A percentile compares a stretch with the other conserved stretches of the same genome.
These are phyloP conservation scores for Trypanosoma congolense DNA, from an alignment of 208 protist genomes.

Conservation along the genomic window DNA sequence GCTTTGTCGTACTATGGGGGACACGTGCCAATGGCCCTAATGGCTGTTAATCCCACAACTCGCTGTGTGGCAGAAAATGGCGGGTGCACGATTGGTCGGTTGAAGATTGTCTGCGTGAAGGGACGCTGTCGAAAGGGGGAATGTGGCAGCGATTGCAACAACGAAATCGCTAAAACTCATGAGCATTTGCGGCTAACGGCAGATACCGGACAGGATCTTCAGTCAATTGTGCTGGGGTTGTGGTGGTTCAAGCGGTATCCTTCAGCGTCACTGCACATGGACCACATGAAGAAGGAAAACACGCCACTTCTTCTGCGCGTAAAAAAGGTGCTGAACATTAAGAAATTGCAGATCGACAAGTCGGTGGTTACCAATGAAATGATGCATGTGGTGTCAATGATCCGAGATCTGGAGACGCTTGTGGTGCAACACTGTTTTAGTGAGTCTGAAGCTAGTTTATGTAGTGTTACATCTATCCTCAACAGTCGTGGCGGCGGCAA, in stretches of 20 bases:
- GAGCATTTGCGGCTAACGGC: slow-evolving; percentile 4
- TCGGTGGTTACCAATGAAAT: slow-evolving; percentile 50
- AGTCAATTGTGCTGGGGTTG: slow-evolving; percentile 20
- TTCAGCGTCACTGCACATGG: slow-evolving; percentile 48
- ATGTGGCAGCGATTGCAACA: too few species aligned
- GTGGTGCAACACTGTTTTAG: slow-evolving; percentile 39
- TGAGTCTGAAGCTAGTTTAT: slow-evolving; percentile 49
- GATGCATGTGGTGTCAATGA: slow-evolving; percentile 66
- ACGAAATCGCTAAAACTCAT: slow-evolving; percentile 4
- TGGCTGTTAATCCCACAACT: slow-evolving; percentile 12
- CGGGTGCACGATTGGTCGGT: slow-evolving; percentile 30
- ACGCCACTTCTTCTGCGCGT: slow-evolving; percentile 46
- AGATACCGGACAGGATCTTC: slow-evolving; percentile 2
- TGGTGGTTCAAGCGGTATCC: slow-evolving; percentile 81
- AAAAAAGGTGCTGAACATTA: slow-evolving; percentile 32
- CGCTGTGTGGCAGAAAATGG: slow-evolving; percentile 11
- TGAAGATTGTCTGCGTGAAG: too few species aligned
- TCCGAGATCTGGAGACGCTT: slow-evolving; percentile 40
- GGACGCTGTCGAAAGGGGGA: too few species aligned
- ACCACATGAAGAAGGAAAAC: slow-evolving; percentile 40
- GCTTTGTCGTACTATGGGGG: slow-evolving; percentile 37
- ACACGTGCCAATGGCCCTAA: slow-evolving; percentile 14
- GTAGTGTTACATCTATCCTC: slow-evolving; percentile 68
- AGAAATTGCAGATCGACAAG: slow-evolving; percentile 37
- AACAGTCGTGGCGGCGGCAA: slow-evolving; percentile 25